Evolutionary conservation across 129 eudicot genomes (phyloP).

Genomic region (Apium graveolens): DNA sequence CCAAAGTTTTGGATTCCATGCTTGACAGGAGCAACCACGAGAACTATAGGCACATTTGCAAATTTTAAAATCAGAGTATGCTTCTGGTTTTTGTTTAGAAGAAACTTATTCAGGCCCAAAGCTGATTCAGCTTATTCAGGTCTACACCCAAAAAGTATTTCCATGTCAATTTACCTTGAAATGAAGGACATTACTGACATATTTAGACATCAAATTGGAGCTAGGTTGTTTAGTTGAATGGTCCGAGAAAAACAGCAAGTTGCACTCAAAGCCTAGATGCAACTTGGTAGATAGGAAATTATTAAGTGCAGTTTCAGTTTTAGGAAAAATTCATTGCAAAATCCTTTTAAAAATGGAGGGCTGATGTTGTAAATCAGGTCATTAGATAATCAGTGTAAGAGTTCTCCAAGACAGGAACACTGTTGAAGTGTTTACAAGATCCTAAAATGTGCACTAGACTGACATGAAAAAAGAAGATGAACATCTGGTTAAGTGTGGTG

Average conservation of each 20-base stretch:
- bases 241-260: constrained; percentile 37
- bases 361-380: constrained; percentile 42
- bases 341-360: constrained; percentile 49
- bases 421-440: constrained; percentile 37
- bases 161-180: constrained; percentile 27
- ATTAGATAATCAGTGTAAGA: constrained; percentile 43
- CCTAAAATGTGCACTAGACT: constrained; percentile 36
- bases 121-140: constrained; percentile 20
- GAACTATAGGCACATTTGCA: constrained; percentile 28
- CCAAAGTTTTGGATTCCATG: constrained; percentile 31
- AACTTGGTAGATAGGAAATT: constrained; percentile 40
- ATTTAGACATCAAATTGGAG: constrained; percentile 47
- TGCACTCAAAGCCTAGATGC: constrained; percentile 34
- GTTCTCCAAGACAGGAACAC: constrained; percentile 35
- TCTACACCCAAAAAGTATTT: constrained; percentile 30
- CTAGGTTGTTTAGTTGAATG: constrained; percentile 35
- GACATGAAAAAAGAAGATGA: constrained; percentile 50
- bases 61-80: constrained; percentile 33
- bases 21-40: constrained; percentile 35
- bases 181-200: constrained; percentile 39
- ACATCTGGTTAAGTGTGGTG: constrained; percentile 38
- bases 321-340: constrained; percentile 56
- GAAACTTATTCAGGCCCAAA: constrained; percentile 9
- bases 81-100: constrained; percentile 25
- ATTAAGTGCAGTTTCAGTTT: constrained; percentile 26